A percentile compares a stretch with the other conserved stretches of the same genome.
phyloP scores from a whole-genome alignment of 192 early-diverging fungal species.

The Cetraspora pellucida region DNA sequence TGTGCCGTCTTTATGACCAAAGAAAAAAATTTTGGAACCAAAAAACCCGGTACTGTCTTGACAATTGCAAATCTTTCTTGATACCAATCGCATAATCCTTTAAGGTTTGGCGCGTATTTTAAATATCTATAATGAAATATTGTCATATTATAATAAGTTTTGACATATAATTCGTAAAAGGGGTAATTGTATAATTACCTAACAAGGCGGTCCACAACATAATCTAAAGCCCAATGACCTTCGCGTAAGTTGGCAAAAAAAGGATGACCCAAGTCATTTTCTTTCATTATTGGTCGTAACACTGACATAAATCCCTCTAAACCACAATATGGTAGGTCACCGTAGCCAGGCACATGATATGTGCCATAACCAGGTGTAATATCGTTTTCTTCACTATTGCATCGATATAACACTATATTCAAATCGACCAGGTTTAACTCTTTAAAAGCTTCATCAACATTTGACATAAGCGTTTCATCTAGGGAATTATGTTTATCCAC shows the following conservation, averaged over 20 bases:
- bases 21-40: slow-evolving; percentile 94
- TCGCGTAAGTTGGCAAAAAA: slow-evolving; percentile 87
- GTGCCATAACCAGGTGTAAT: slow-evolving; percentile 70
- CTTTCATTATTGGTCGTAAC: slow-evolving; percentile 73
- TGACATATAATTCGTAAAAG: neutral
- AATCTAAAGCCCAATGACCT: slow-evolving; percentile 93
- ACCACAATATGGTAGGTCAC: slow-evolving; percentile 84
- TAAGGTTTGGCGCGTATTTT: slow-evolving; percentile 34
- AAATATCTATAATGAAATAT: slow-evolving; percentile 39
- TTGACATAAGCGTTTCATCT: slow-evolving; percentile 59
- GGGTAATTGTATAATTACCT: slow-evolving; percentile 40
- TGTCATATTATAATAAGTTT: neutral
- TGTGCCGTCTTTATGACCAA: slow-evolving; percentile 79
- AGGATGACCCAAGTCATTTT: slow-evolving; percentile 92
- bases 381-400: slow-evolving; percentile 87
- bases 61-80: slow-evolving; percentile 69
- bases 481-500: slow-evolving; percentile 57
- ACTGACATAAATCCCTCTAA: slow-evolving; percentile 90
- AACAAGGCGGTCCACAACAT: slow-evolving; percentile 72
- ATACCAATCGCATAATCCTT: slow-evolving; percentile 74
- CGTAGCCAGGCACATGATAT: slow-evolving; percentile 91
- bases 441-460: slow-evolving; percentile 67
- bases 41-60: slow-evolving; percentile 75
- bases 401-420: slow-evolving; percentile 85
- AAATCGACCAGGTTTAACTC: slow-evolving; percentile 69